Percentiles rank a stretch among this genome's conserved stretches.
These are phyloP conservation scores for Sextonia rubra DNA, from an alignment of 164 flowering plant genomes.

Conservation along the genomic window DNA sequence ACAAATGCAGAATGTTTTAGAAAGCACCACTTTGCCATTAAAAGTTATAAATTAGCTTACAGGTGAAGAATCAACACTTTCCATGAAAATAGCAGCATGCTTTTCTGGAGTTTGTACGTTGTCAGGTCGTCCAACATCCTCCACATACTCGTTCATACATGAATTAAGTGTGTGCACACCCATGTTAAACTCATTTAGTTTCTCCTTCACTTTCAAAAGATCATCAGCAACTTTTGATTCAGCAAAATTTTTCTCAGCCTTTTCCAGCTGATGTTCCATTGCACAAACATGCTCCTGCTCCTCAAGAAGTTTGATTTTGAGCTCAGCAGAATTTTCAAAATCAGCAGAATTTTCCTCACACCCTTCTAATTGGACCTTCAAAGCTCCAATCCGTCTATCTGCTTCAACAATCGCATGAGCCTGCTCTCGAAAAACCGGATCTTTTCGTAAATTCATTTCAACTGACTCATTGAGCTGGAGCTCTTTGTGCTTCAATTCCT, in stretches of 20 bases:
- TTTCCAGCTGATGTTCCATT: constrained; percentile 45
- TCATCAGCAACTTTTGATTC: constrained; percentile 10
- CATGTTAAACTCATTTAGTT: constrained; percentile 49
- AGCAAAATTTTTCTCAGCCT: constrained; percentile 24
- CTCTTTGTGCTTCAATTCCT: constrained; percentile 34
- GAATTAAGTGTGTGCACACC: constrained; percentile 53
- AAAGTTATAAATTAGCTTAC: constrained; percentile 38
- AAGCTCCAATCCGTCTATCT: constrained; percentile 30
- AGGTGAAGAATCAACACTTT: constrained; percentile 22
- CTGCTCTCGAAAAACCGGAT: constrained; percentile 35
- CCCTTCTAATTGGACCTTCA: constrained; percentile 30
- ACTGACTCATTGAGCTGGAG: constrained; percentile 33
- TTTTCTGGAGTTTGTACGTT: constrained; percentile 10
- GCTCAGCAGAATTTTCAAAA: constrained; percentile 25
- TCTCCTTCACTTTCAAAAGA: constrained; percentile 42
- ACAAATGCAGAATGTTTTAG: background rate
- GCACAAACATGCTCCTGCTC: constrained; percentile 32
- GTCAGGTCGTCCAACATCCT: constrained; percentile 23
- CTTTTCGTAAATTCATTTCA: constrained; percentile 33
- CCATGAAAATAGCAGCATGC: constrained; percentile 9
- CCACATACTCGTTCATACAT: constrained; percentile 32
- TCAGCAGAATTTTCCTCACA: constrained; percentile 27
- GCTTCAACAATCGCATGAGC: constrained; percentile 37
- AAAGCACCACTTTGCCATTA: constrained; percentile 2
- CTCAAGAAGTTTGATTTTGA: constrained; percentile 33